Evolutionary conservation across 208 protist species (phyloP).

Genomic region (Crithidia acanthocephali): DNA sequence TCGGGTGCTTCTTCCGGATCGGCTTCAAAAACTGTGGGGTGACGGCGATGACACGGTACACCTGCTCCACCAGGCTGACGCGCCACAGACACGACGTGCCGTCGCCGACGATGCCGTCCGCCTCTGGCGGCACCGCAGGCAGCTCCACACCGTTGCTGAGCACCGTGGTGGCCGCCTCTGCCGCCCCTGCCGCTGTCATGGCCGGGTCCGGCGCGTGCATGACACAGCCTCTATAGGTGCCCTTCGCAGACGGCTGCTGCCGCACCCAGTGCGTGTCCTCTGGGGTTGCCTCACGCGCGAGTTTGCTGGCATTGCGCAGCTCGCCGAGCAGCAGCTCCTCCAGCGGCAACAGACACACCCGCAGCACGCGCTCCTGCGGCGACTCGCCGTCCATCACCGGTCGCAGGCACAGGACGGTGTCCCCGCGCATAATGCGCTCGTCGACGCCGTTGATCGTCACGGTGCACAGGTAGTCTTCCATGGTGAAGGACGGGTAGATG

Average conservation of each 20-base stretch:
- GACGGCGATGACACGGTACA: conserved; percentile 50
- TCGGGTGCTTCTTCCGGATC: conserved; percentile 42
- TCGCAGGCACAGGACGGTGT: conserved; percentile 16
- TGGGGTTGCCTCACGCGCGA: conserved; percentile 48
- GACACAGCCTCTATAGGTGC: conserved; percentile 12
- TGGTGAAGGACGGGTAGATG: conserved; percentile 9
- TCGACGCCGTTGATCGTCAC: conserved; percentile 12
- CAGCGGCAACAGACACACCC: conserved; percentile 38
- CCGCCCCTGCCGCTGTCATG: neutral
- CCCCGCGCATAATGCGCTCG: conserved; percentile 15
- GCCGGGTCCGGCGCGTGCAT: conserved; percentile 11
- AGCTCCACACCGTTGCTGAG: conserved; percentile 21
- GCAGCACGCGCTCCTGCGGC: conserved; percentile 31
- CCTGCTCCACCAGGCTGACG: conserved; percentile 31
- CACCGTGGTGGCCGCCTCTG: no score
- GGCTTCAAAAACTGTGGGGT: conserved; percentile 58
- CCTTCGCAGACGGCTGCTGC: neutral
- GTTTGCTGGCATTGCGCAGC: conserved; percentile 54
- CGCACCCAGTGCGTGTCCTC: conserved; percentile 56
- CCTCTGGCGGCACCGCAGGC: conserved; percentile 30
- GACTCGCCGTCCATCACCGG: neutral
- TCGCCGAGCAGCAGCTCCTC: conserved; percentile 71
- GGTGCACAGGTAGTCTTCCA: conserved; percentile 20
- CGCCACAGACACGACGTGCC: conserved; percentile 62
- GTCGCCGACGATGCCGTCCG: conserved; percentile 47